Evolutionary conservation across 2,329 filamentous ascomycete species (phyloP), one percentile per base, ranked within the genome.

Genomic region (Seiridium unicorne): DNA sequence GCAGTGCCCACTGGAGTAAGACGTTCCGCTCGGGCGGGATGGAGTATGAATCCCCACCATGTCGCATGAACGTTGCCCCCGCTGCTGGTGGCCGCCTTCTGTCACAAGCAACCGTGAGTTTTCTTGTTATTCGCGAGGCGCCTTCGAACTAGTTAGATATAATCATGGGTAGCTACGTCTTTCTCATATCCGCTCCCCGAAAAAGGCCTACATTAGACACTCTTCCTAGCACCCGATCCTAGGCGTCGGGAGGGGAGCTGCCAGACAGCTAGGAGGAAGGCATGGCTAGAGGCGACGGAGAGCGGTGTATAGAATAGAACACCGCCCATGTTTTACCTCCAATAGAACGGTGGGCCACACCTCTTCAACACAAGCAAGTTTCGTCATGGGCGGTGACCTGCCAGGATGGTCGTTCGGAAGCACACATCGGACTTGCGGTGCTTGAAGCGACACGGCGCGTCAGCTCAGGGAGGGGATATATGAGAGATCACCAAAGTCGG

Each of bases 371-470:
- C 38, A 31, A 32, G 18, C 3, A 10, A 31, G 31, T 49, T 32
- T 32, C 47, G 47, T 55, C 13, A 31, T 44, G 18, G 51, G 26
- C 31, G 31, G 35, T 36, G 35, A 13, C 49, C 34, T 48, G 38
- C 54, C 54, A 18, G 54, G 54, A 46, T 46, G 5, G 31, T 57
- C 44, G 18, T 10, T 44, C 44, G 40, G 54, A 46, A 18, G 54
- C 35, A 44, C 18, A 44, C 18, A 18, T 11, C 18, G n/a, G 5
- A 10, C 18, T 18, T 35, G 44, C 36, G n/a, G n/a, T 38, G 35
- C 49, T 53, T 53, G 49, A 53, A 53, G 38, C 49, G 49, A 35
- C 32, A 53, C 36, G 49, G 49, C 49, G 49, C 49, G 49, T 53
- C 34, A 53, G 31, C 32, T 53, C 34, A 7, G 47, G 44, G 38